Evolutionary conservation across 2,329 filamentous ascomycete species (phyloP).

Genomic region (Sclerotinia subarctica): DNA sequence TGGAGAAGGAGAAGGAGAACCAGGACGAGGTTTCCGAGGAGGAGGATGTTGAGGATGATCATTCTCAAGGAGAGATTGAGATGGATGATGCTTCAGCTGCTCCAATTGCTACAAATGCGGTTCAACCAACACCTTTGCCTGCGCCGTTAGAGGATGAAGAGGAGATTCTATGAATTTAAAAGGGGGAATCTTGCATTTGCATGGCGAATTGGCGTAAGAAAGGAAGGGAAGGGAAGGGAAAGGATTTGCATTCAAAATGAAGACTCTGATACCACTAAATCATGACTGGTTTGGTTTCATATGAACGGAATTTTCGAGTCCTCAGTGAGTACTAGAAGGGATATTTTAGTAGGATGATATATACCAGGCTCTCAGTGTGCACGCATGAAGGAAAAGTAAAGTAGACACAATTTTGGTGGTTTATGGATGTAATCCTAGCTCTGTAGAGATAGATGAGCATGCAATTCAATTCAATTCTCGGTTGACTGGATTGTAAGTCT

Average conservation of each 20-base stretch:
- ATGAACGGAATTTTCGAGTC: background rate
- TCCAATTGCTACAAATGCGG: constrained; percentile 10
- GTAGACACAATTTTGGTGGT: background rate
- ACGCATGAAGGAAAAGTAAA: background rate
- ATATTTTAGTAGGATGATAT: background rate
- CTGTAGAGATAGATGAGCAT: too few species aligned
- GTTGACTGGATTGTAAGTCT: background rate
- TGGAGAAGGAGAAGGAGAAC: constrained; percentile 27
- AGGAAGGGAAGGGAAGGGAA: background rate
- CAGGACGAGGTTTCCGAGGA: constrained; percentile 25
- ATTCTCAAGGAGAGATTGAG: constrained; percentile 12
- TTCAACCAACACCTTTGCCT: constrained; percentile 20
- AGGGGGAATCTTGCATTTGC: constrained; percentile 24
- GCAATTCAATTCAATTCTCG: background rate
- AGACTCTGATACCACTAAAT: constrained; percentile 28
- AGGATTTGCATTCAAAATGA: constrained; percentile 5
- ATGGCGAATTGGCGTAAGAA: constrained; percentile 27
- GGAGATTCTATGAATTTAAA: constrained; percentile 29
- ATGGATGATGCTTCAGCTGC: constrained; percentile 20
- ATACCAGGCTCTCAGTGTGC: background rate
- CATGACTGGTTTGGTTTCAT: background rate
- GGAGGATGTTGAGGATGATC: constrained; percentile 23
- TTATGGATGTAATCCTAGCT: background rate
- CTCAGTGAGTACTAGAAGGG: background rate
- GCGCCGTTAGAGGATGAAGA: constrained; percentile 30